These are phyloP conservation scores for Phaeosphaeriaceae sp. DNA, from an alignment of 2,329 filamentous ascomycete species.

Conservation along the genomic window DNA sequence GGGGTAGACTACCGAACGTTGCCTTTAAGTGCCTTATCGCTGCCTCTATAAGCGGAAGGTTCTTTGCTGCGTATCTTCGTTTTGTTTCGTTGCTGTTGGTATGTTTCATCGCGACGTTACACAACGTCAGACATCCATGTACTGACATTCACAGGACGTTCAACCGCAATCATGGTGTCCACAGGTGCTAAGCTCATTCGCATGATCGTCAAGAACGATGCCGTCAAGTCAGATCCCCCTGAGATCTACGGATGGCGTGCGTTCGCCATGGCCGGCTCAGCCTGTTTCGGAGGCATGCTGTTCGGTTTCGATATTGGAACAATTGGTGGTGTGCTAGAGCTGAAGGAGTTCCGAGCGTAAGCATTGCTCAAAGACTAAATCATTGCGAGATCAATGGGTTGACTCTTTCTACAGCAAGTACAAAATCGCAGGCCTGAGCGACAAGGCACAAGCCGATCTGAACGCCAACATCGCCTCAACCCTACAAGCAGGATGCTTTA, in stretches of 20 bases:
- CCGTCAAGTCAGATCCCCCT: conserved; percentile 71
- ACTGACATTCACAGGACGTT: not conserved
- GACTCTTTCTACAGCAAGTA: conserved; percentile 56
- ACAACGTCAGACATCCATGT: not conserved
- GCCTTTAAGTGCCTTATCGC: conserved; percentile 1
- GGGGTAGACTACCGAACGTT: conserved; percentile 5
- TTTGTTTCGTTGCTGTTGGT: conserved; percentile 9
- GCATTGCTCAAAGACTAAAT: conserved; percentile 11
- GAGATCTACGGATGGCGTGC: conserved; percentile 76
- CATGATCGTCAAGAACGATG: conserved; percentile 71
- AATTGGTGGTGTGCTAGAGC: conserved; percentile 70
- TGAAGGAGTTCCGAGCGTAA: conserved; percentile 64
- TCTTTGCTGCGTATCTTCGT: conserved; percentile 6
- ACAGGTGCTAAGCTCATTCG: conserved; percentile 55
- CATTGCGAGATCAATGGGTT: conserved; percentile 13
- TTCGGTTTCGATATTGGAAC: conserved; percentile 73
- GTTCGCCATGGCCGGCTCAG: conserved; percentile 67
- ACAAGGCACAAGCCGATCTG: conserved; percentile 59
- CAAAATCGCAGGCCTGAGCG: conserved; percentile 52
- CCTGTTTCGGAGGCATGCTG: conserved; percentile 73
- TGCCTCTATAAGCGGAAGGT: conserved; percentile 1
- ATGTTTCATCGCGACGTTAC: conserved; percentile 6
- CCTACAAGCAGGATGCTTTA: conserved; percentile 72
- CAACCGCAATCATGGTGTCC: conserved; percentile 14
- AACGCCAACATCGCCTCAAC: conserved; percentile 75